These are phyloP conservation scores for Sequoia sempervirens DNA, from an alignment of 75 land plant species.

Conservation along the genomic window DNA sequence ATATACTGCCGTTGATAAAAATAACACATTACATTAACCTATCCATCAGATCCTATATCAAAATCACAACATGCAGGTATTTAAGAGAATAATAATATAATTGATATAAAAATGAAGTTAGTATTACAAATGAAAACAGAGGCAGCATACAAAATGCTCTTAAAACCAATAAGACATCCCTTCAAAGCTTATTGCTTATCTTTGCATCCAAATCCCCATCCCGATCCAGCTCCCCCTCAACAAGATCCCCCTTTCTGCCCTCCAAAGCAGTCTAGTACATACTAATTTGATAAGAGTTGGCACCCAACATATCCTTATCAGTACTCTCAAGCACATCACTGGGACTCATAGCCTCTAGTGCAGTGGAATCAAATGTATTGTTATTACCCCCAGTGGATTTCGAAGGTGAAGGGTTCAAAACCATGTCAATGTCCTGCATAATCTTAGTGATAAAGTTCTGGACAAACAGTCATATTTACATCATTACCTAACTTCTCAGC, in stretches of 20 bases:
- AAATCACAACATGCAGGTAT: neutral
- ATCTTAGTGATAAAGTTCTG: slow-evolving; percentile 93
- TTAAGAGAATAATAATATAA: neutral
- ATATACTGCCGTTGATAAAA: neutral
- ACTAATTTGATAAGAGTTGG: slow-evolving; percentile 98
- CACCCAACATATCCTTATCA: slow-evolving; percentile 97
- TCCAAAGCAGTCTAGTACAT: slow-evolving; percentile 98
- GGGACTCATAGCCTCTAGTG: slow-evolving; percentile 65
- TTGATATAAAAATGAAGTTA: neutral
- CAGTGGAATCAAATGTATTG: slow-evolving; percentile 89
- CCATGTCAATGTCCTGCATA: slow-evolving; percentile 88
- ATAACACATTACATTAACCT: neutral
- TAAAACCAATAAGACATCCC: slow-evolving; percentile 86
- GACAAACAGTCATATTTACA: slow-evolving; percentile 64
- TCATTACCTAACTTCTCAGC: slow-evolving; percentile 48
- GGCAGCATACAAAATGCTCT: slow-evolving; percentile 47
- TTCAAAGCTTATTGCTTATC: slow-evolving; percentile 84
- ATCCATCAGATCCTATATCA: neutral
- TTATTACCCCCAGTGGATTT: slow-evolving; percentile 44
- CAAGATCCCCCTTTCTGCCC: slow-evolving; percentile 84
- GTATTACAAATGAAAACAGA: neutral
- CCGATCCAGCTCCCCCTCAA: slow-evolving; percentile 65
- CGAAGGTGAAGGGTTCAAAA: slow-evolving; percentile 66
- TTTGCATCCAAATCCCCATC: slow-evolving; percentile 93
- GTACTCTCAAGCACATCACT: slow-evolving; percentile 86